A percentile compares a stretch with the other conserved stretches of the same genome.
phyloP scores from a whole-genome alignment of 306 rosid species.

The Fragaria iinumae region DNA sequence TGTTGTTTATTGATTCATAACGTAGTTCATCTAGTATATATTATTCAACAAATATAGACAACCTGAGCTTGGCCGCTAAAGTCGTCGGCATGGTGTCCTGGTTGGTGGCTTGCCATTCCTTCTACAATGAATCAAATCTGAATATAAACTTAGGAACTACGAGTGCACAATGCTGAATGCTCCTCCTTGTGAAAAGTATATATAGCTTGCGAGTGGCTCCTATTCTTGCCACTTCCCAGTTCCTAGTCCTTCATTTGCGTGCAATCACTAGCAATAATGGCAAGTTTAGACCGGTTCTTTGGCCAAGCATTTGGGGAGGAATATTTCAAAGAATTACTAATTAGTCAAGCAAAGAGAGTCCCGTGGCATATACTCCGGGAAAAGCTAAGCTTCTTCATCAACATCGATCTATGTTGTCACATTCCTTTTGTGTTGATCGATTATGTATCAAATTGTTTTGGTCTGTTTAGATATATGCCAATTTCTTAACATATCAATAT shows the following conservation, averaged over 20 bases:
- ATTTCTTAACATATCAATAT: background rate
- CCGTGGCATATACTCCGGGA: slow-evolving; percentile 14
- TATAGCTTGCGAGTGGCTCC: slow-evolving; percentile 15
- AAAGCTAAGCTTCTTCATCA: background rate
- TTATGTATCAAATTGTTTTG: background rate
- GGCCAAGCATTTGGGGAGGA: slow-evolving; percentile 12
- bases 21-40: background rate
- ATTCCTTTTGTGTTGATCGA: background rate
- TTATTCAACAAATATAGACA: background rate
- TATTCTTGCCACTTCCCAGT: background rate
- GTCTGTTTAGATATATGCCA: background rate
- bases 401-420: background rate
- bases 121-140: background rate
- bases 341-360: slow-evolving; percentile 9
- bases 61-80: slow-evolving; percentile 40
- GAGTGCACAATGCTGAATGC: background rate
- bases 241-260: slow-evolving; percentile 9
- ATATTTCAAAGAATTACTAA: slow-evolving; percentile 2
- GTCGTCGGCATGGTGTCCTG: slow-evolving; percentile 27
- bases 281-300: slow-evolving; percentile 3
- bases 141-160: background rate
- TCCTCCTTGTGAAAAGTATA: background rate
- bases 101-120: slow-evolving; percentile 40
- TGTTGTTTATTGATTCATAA: background rate
- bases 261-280: slow-evolving; percentile 14